Evolutionary conservation across 164 flowering plant species (phyloP).

Genomic region (Kalanchoe fedtschenkoi): DNA sequence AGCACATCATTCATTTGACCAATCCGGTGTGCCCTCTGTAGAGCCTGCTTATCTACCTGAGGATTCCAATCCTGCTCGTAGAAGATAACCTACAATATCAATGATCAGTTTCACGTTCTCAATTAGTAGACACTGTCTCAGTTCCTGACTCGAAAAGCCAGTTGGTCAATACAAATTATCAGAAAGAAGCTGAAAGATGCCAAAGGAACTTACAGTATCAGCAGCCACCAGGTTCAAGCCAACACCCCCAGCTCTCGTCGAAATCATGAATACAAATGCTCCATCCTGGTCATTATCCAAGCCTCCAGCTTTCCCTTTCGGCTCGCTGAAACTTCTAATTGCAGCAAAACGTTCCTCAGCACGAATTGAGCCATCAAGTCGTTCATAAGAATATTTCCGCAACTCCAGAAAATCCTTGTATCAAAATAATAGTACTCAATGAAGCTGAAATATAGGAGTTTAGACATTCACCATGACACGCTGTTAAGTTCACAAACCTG

Average conservation of each 20-base stretch:
- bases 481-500: slow-evolving; percentile 40
- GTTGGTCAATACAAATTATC: too few species aligned
- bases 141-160: too few species aligned
- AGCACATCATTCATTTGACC: slow-evolving; percentile 84
- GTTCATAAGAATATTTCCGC: slow-evolving; percentile 74
- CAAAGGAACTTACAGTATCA: slow-evolving; percentile 64
- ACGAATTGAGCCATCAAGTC: slow-evolving; percentile 94
- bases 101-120: too few species aligned
- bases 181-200: neutral
- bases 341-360: slow-evolving; percentile 99
- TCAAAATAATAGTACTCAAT: neutral
- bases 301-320: slow-evolving; percentile 12
- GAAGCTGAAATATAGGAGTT: neutral
- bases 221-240: slow-evolving; percentile 96
- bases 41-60: slow-evolving; percentile 91
- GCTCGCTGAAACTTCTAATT: slow-evolving; percentile 67
- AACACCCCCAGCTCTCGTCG: slow-evolving; percentile 97
- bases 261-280: slow-evolving; percentile 84
- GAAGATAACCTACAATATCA: slow-evolving; percentile 61
- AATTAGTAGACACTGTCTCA: too few species aligned
- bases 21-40: slow-evolving; percentile 89
- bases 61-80: slow-evolving; percentile 99
- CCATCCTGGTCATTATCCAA: slow-evolving; percentile 19
- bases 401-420: slow-evolving; percentile 80
- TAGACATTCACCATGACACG: neutral